Evolutionary conservation across 2,329 filamentous ascomycete genomes (phyloP).

Genomic region (Fusarium pseudograminearum): DNA sequence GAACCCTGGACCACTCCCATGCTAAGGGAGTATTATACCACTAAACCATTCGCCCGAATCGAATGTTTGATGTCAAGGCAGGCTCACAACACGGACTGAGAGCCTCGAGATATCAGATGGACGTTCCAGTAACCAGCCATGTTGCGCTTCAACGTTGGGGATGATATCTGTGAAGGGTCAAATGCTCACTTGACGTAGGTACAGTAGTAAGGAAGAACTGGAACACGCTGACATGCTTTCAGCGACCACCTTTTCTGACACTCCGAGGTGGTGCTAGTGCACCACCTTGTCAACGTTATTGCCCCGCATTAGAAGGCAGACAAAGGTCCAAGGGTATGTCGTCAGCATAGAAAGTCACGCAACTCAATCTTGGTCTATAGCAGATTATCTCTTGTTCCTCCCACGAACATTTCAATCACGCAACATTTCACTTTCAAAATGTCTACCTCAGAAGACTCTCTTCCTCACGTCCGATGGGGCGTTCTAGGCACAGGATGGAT

Average conservation of each 20-base stretch:
- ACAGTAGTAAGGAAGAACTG: no score
- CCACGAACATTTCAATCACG: neutral
- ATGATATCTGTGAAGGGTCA: no score
- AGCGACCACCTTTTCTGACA: neutral
- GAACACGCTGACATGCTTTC: rapidly evolving
- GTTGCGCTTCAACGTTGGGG: no score
- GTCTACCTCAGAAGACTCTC: neutral
- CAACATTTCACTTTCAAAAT: slow-evolving; percentile 13
- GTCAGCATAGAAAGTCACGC: slow-evolving; percentile 1
- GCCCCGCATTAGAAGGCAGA: neutral
- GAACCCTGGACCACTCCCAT: slow-evolving; percentile 35
- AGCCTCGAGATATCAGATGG: neutral
- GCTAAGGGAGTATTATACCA: slow-evolving; percentile 38
- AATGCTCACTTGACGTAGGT: no score
- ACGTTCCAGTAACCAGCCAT: no score
- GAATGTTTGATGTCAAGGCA: neutral
- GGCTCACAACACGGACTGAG: neutral
- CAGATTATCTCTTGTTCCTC: rapidly evolving
- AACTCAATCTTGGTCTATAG: neutral
- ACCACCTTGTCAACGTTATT: neutral
- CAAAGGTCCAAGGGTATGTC: neutral
- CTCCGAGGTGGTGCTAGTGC: neutral
- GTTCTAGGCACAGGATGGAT: slow-evolving; percentile 32
- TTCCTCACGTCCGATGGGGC: slow-evolving; percentile 22
- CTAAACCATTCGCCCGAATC: slow-evolving; percentile 31